Evolutionary conservation across 23 red algal genomes (phyloP).

Genomic region (Gracilaria vermiculophylla): DNA sequence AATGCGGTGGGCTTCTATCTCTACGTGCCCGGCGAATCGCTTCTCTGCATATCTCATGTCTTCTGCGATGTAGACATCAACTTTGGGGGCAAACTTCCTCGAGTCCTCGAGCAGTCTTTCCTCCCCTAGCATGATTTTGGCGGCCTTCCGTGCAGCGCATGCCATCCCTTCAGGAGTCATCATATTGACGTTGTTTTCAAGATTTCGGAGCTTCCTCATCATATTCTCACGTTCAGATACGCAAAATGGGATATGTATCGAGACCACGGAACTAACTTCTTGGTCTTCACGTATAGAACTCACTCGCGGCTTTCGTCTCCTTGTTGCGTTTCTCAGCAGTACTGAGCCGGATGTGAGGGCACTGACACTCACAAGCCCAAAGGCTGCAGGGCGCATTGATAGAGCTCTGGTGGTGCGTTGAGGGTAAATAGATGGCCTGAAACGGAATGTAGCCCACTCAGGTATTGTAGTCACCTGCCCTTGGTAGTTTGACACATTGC

Average conservation of each 20-base stretch:
- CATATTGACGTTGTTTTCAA: slow-evolving; percentile 6
- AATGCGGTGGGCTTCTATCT: slow-evolving; percentile 32
- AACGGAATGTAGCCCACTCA: neutral
- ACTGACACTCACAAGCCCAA: slow-evolving; percentile 48
- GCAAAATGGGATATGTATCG: slow-evolving; percentile 61
- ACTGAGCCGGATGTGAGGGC: slow-evolving; percentile 56
- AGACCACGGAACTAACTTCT: slow-evolving; percentile 44
- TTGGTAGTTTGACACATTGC: neutral
- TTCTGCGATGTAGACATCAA: slow-evolving; percentile 40
- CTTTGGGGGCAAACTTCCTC: slow-evolving; percentile 38
- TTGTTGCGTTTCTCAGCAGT: slow-evolving; percentile 5
- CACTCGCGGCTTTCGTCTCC: neutral
- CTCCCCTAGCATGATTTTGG: slow-evolving; percentile 7
- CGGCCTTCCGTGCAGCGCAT: slow-evolving; percentile 8
- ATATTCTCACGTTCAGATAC: slow-evolving; percentile 20
- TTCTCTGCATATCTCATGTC: slow-evolving; percentile 8
- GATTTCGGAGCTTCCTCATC: slow-evolving; percentile 4
- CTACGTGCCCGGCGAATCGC: slow-evolving; percentile 39
- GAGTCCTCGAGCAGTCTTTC: slow-evolving; percentile 50
- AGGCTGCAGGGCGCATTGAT: slow-evolving; percentile 4
- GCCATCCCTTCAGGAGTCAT: slow-evolving; percentile 48
- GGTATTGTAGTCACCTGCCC: neutral
- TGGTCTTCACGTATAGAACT: neutral
- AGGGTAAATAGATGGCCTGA: neutral
- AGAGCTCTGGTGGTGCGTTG: neutral